Percentiles rank a stretch among this genome's conserved stretches.
phyloP scores from a whole-genome alignment of 176 grass and related monocot species.

The Bothriochloa decipiens region DNA sequence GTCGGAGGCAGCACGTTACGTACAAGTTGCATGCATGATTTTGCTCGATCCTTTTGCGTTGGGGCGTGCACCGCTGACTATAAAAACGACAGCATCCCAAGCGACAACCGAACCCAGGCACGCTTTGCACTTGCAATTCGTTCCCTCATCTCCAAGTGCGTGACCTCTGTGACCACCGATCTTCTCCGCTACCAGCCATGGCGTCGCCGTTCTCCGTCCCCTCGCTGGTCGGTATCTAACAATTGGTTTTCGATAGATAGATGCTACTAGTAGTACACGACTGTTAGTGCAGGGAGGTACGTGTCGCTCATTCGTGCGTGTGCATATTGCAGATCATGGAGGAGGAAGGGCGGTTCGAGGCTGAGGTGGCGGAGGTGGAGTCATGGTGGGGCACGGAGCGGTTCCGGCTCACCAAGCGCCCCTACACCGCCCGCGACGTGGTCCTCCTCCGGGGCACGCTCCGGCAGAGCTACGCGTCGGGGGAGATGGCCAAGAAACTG shows the following conservation, averaged over 20 bases:
- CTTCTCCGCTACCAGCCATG: conserved; percentile 41
- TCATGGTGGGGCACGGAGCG: conserved; percentile 82
- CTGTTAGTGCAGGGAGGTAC: neutral
- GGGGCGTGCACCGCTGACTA: conserved; percentile 21
- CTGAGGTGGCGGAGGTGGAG: conserved; percentile 77
- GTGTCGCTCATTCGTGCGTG: neutral
- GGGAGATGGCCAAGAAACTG: conserved; percentile 80
- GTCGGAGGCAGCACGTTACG: neutral
- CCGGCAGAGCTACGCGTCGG: conserved; percentile 84
- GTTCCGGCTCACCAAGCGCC: conserved; percentile 79
- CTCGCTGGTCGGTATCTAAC: conserved; percentile 80
- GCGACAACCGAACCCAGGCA: conserved; percentile 15
- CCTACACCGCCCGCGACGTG: conserved; percentile 75
- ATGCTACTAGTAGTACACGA: neutral
- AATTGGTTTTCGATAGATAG: too few relatives aligned
- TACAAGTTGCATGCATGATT: conserved; percentile 23
- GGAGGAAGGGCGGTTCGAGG: conserved; percentile 91
- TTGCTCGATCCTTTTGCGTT: neutral
- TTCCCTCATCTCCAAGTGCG: neutral
- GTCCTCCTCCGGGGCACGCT: conserved; percentile 89
- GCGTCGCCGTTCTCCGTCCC: conserved; percentile 69
- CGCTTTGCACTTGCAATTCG: neutral
- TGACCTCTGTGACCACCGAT: neutral
- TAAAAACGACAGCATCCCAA: conserved; percentile 37
- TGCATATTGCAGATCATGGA: conserved; percentile 64